A percentile compares a stretch with the other conserved stretches of the same genome.
Conservation (phyloP, 2,329 filamentous ascomycete genomes). For the Cryphonectria radicalis region DNA sequence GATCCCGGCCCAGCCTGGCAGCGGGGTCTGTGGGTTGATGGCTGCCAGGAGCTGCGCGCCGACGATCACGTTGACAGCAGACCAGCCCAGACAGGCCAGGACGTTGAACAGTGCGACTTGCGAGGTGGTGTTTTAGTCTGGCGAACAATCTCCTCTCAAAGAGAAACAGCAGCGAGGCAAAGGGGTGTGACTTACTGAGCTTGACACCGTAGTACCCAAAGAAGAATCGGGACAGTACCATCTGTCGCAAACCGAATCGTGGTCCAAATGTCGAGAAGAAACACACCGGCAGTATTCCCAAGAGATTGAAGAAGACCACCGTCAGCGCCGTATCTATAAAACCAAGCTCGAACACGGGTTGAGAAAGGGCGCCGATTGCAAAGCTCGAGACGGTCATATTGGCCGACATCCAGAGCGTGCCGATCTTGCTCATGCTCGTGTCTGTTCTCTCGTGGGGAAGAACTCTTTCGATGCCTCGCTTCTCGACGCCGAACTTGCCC, state of each 20-base stretch:
- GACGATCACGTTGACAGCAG: conserved; percentile 77
- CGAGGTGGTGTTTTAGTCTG: neutral
- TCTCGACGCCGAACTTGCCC: conserved; percentile 69
- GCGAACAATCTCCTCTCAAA: too few relatives aligned
- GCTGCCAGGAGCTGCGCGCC: conserved; percentile 78
- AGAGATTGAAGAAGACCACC: conserved; percentile 75
- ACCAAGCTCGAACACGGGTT: conserved; percentile 70
- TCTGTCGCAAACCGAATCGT: conserved; percentile 74
- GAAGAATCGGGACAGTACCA: conserved; percentile 78
- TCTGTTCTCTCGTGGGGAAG: conserved; percentile 71
- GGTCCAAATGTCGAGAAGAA: conserved; percentile 81
- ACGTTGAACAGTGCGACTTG: conserved; percentile 72
- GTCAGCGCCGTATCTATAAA: conserved; percentile 74
- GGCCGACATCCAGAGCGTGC: conserved; percentile 77
- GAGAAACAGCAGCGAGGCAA: neutral
- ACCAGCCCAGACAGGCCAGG: conserved; percentile 75
- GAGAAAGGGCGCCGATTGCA: conserved; percentile 72
- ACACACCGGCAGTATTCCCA: conserved; percentile 73
- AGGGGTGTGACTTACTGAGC: conserved; percentile 54
- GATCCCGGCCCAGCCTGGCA: conserved; percentile 76
- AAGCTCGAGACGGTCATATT: conserved; percentile 81
- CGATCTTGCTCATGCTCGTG: conserved; percentile 66
- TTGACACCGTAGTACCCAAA: conserved; percentile 76
- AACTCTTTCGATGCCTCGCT: conserved; percentile 76
- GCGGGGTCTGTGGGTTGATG: conserved; percentile 60